Percentiles rank a stretch among this genome's conserved stretches.
Evolutionary conservation across 768 basidiomycete genomes (phyloP).

Genomic region (Mycena amicta): DNA sequence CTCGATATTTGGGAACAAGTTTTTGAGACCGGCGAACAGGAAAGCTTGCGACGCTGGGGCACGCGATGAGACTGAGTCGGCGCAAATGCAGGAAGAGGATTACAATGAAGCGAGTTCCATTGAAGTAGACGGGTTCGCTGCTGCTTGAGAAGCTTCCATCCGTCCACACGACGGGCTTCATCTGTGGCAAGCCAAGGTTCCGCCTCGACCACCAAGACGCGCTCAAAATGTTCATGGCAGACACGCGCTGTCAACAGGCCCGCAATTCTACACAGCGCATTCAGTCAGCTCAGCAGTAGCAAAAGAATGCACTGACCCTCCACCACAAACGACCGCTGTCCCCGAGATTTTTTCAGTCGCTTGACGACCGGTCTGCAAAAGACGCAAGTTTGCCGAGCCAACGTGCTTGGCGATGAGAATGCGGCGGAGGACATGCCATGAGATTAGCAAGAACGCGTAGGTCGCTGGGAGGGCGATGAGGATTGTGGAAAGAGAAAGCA

Average conservation of each 20-base stretch:
- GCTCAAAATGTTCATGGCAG: slow-evolving; percentile 35
- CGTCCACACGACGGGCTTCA: slow-evolving; percentile 22
- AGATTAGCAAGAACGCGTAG: not conserved
- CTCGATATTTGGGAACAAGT: slow-evolving; percentile 25
- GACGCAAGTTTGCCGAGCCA: not conserved
- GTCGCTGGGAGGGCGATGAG: not conserved
- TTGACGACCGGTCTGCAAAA: not conserved
- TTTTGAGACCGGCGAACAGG: slow-evolving; percentile 14
- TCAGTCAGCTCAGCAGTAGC: not conserved
- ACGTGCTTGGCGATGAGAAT: not conserved
- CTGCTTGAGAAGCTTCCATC: slow-evolving; percentile 17
- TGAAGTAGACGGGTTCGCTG: slow-evolving; percentile 28
- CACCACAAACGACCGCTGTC: slow-evolving; percentile 16
- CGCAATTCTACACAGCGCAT: slow-evolving; percentile 29
- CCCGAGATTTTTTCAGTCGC: slow-evolving; percentile 4
- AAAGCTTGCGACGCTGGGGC: slow-evolving; percentile 20
- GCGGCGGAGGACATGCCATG: not conserved
- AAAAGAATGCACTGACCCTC: slow-evolving; percentile 9
- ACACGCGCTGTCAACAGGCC: slow-evolving; percentile 34
- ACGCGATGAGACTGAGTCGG: not conserved
- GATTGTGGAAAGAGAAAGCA: not conserved
- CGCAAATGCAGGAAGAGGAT: not conserved
- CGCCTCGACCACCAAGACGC: slow-evolving; percentile 34
- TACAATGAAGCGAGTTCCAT: slow-evolving; percentile 29
- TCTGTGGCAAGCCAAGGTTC: slow-evolving; percentile 30